These are phyloP conservation scores for Halteria grandinella DNA, from an alignment of 73 alveolate genomes.

Conservation along the genomic window DNA sequence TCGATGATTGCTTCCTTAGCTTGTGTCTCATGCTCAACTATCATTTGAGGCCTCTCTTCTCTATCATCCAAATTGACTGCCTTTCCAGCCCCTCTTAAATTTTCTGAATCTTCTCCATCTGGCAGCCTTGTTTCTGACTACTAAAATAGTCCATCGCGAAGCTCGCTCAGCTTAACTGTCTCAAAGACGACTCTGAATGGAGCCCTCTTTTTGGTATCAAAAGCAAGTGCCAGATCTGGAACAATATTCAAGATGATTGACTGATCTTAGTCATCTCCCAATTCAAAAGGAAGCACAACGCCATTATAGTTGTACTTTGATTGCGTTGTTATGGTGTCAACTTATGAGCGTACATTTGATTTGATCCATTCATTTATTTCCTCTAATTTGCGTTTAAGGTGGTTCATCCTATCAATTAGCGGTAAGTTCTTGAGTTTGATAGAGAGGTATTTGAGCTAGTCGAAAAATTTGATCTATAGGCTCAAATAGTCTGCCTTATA, in stretches of 20 bases:
- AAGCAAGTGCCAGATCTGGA: conserved; percentile 55
- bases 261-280: conserved; percentile 71
- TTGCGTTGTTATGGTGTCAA: conserved; percentile 13
- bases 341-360: conserved; percentile 29
- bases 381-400: conserved; percentile 27
- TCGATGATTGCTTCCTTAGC: too few relatives aligned
- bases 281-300: conserved; percentile 69
- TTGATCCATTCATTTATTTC: conserved; percentile 70
- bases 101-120: too few relatives aligned
- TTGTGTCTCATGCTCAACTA: too few relatives aligned
- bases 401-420: conserved; percentile 58
- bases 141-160: conserved; percentile 7
- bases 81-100: too few relatives aligned
- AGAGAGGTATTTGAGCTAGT: conserved; percentile 55
- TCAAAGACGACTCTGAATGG: conserved; percentile 65
- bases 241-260: conserved; percentile 13
- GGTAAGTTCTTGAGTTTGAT: conserved; percentile 61
- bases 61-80: too few relatives aligned
- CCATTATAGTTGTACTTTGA: conserved; percentile 65
- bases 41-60: too few relatives aligned
- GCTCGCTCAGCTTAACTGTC: conserved; percentile 65
- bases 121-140: conserved; percentile 5
- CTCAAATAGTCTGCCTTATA: conserved; percentile 62
- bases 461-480: conserved; percentile 69
- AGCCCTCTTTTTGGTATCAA: conserved; percentile 69